These are phyloP conservation scores for Akebia trifoliata DNA, from an alignment of 164 flowering plant species.

Conservation along the genomic window DNA sequence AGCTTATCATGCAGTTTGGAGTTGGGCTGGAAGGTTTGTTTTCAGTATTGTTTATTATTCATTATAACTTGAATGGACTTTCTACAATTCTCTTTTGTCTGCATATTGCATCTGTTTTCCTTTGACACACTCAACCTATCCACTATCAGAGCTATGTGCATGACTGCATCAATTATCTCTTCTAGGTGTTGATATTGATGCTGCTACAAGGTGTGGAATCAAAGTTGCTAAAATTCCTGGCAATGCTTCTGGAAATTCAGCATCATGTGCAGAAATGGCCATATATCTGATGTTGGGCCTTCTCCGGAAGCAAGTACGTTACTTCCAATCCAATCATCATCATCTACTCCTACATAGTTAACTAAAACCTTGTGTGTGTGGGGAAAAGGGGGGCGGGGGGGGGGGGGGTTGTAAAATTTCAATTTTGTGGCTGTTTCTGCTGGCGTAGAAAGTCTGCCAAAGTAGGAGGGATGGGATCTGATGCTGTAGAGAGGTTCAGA, in stretches of 20 bases:
- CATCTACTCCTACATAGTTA: too few relatives aligned
- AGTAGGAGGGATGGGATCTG: too few relatives aligned
- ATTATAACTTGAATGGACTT: not conserved
- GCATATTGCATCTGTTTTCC: not conserved
- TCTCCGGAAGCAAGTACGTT: slow-evolving; percentile 72
- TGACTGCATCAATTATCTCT: not conserved
- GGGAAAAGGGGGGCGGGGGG: too few relatives aligned
- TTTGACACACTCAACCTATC: not conserved
- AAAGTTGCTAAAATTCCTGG: slow-evolving; percentile 88
- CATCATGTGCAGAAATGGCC: slow-evolving; percentile 94
- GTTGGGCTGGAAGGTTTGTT: slow-evolving; percentile 87
- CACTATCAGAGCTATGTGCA: not conserved
- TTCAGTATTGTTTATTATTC: not conserved
- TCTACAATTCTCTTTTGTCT: not conserved
- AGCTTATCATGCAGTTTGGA: slow-evolving; percentile 87
- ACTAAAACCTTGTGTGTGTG: too few relatives aligned
- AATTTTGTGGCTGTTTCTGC: too few relatives aligned
- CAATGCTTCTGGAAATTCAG: slow-evolving; percentile 66
- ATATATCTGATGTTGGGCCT: slow-evolving; percentile 86
- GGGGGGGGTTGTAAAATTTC: too few relatives aligned
- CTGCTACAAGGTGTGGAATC: slow-evolving; percentile 74
- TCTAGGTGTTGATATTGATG: slow-evolving; percentile 73
- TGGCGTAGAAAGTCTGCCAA: too few relatives aligned
- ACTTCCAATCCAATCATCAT: not conserved
- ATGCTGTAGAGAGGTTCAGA: too few relatives aligned